Evolutionary conservation across 78 protist genomes (phyloP), one percentile per base, ranked within the genome.

Genomic region (Andalucia godoyi): DNA sequence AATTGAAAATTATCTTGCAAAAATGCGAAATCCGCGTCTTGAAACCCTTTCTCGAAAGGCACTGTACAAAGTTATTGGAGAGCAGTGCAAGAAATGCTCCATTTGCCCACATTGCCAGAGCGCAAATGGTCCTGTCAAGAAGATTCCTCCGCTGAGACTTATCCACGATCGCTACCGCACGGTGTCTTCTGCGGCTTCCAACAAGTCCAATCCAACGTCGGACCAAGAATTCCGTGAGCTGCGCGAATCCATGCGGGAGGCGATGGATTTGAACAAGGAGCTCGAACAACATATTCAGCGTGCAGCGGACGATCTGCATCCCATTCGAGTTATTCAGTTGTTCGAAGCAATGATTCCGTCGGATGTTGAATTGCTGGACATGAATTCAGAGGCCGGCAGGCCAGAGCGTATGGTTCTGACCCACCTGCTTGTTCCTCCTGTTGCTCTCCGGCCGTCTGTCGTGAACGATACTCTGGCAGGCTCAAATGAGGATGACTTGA

Each of bases 401-500:
- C 95, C 97, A 4, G 93, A 93, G 42, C 46, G 42, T 5, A 53
- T 93, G 13, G 50, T 93, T 13, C 23, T 77, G 43, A 77, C 89
- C 27, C 21, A 37, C 17, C 1, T 94, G 23, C 52, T 76, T 32
- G 97, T 93, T 2, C 99, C 99, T 4, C 99, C 99, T 1, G 83
- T 78, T 1, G 74, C 81, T 36, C 90, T 93, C 57, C 79, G 99
- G 21, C 99, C 99, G 21, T 88, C 90, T 0, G 98, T 95, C 18
- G 60, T 67, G 13, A 8, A 51, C 30, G 2, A 59, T 4, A 32
- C 77, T 18, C 29, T 1, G 27, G 0, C 57, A 10, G 18, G 42
- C 1, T 39, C 70, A 42, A 93, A 93, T 65, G 99, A 97, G 32
- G 99, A 97, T 66, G 98, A 95, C 58, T 49, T 97, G 15, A 92